Percentiles rank a stretch among this genome's conserved stretches.
Evolutionary conservation across 352 stramenopile genomes (phyloP).

Genomic region (Phytophthora litchii): DNA sequence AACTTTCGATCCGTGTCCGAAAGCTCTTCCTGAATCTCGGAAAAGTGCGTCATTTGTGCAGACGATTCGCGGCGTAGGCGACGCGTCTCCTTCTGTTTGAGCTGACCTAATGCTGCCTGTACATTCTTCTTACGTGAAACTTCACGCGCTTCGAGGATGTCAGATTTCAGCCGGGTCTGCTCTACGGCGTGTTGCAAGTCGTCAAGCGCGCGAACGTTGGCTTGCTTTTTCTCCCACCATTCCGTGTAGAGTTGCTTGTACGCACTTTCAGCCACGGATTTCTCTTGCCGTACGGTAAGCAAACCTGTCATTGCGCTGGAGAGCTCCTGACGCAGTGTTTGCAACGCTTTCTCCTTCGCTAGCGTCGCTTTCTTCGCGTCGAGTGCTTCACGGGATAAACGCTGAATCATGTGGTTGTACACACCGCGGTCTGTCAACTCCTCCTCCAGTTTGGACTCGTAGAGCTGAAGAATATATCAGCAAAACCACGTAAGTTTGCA

Average conservation of each 20-base stretch:
- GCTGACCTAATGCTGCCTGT: constrained; percentile 68
- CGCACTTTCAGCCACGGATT: constrained; percentile 60
- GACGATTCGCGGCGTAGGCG: constrained; percentile 77
- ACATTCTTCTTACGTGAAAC: constrained; percentile 78
- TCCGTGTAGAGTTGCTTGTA: constrained; percentile 74
- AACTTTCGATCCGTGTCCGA: constrained; percentile 74
- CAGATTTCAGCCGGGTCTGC: constrained; percentile 73
- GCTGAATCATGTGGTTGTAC: constrained; percentile 87
- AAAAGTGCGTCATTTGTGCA: constrained; percentile 79
- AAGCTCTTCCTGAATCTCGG: constrained; percentile 80
- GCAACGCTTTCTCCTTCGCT: constrained; percentile 66
- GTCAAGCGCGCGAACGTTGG: constrained; percentile 71
- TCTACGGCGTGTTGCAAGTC: constrained; percentile 81
- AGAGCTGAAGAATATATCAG: constrained; percentile 45
- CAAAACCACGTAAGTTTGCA: neutral
- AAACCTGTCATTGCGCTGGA: constrained; percentile 53
- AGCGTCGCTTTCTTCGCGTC: constrained; percentile 69
- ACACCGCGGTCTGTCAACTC: constrained; percentile 71
- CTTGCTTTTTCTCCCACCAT: constrained; percentile 77
- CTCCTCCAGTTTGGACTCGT: constrained; percentile 81
- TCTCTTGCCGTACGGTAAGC: constrained; percentile 69
- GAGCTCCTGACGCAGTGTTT: constrained; percentile 64
- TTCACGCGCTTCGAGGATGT: constrained; percentile 80
- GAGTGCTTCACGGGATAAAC: constrained; percentile 62
- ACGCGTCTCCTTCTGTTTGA: constrained; percentile 72